Conservation (phyloP, 257 asterid genomes). For the Solanum piurae region DNA sequence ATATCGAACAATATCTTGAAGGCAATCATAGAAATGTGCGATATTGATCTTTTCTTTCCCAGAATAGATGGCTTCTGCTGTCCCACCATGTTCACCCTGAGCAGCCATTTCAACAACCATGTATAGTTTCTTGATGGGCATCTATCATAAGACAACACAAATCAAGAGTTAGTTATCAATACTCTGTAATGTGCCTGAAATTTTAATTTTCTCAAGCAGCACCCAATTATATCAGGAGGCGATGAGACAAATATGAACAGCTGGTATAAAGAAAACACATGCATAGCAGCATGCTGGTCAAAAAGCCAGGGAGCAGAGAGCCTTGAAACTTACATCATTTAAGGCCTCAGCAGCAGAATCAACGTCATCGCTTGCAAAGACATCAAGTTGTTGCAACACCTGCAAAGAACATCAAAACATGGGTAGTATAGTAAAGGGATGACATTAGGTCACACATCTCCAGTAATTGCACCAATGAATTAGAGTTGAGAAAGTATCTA, state of each 20-base stretch:
- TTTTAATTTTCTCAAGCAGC: not conserved
- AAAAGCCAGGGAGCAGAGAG: not conserved
- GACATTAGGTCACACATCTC: not conserved
- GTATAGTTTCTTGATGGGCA: slow-evolving; percentile 87
- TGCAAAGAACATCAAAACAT: slow-evolving; percentile 18
- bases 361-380: slow-evolving; percentile 60
- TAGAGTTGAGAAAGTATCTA: not conserved
- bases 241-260: not conserved
- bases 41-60: slow-evolving; percentile 71
- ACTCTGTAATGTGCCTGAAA: not conserved
- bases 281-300: not conserved
- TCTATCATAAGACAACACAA: slow-evolving; percentile 26
- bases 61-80: slow-evolving; percentile 67
- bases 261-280: not conserved
- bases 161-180: not conserved
- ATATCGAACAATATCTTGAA: slow-evolving; percentile 55
- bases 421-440: not conserved
- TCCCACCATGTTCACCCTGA: slow-evolving; percentile 87
- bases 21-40: slow-evolving; percentile 73
- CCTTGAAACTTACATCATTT: slow-evolving; percentile 57
- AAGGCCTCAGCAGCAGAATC: slow-evolving; percentile 91
- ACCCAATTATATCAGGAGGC: not conserved
- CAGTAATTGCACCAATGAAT: not conserved
- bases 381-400: slow-evolving; percentile 77
- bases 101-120: slow-evolving; percentile 98